phyloP scores from a whole-genome alignment of 768 basidiomycete species.

The Melanogaster broomeanus region DNA sequence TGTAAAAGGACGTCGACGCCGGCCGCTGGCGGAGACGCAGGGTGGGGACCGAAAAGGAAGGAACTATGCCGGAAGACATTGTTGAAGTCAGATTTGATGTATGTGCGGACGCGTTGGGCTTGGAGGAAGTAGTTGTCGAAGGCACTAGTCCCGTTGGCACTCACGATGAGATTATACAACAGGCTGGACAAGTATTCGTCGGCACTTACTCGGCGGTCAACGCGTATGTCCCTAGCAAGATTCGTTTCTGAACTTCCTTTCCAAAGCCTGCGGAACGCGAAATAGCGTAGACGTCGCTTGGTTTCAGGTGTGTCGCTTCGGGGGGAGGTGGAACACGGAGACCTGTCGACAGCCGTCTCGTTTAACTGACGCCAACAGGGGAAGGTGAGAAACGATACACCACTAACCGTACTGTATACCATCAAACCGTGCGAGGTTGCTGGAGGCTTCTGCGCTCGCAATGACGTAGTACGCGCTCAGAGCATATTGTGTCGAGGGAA shows the following conservation, averaged over 20 bases:
- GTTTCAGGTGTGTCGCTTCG: constrained; percentile 46
- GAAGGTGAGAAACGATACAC: constrained; percentile 30
- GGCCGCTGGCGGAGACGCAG: not conserved
- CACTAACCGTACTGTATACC: constrained; percentile 80
- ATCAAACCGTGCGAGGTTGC: constrained; percentile 88
- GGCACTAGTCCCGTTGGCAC: constrained; percentile 52
- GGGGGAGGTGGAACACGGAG: constrained; percentile 45
- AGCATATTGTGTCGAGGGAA: constrained; percentile 70
- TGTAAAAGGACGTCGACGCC: constrained; percentile 84
- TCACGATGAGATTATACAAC: not conserved
- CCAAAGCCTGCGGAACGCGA: constrained; percentile 78
- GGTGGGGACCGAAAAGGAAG: constrained; percentile 36
- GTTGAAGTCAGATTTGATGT: constrained; percentile 75
- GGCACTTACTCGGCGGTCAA: constrained; percentile 82
- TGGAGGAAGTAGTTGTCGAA: constrained; percentile 97
- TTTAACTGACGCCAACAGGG: not conserved
- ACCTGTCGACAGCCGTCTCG: constrained; percentile 38
- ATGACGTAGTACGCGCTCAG: constrained; percentile 96
- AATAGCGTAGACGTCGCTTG: constrained; percentile 60
- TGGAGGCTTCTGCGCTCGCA: constrained; percentile 90
- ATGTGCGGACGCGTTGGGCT: constrained; percentile 77
- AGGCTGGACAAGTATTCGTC: not conserved
- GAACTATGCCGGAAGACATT: constrained; percentile 63
- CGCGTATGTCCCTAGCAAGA: constrained; percentile 89
- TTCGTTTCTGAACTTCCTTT: constrained; percentile 79